Base-by-base conservation (phyloP, 78 protist species). In the Dictyostelium capitatum region DNA sequence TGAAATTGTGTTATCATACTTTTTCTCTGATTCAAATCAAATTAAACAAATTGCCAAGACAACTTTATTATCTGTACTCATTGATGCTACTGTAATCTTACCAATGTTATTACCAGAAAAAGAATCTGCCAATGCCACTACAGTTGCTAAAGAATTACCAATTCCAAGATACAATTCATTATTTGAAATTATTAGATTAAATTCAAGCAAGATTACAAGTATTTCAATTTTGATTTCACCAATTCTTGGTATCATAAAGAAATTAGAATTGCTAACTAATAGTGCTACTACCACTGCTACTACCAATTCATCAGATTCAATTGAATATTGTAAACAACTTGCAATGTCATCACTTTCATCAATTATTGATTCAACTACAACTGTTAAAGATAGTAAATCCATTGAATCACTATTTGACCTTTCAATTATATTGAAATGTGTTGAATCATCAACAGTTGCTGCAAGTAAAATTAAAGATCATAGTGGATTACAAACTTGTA, bases 251-350 rank as follows among this genome's bases (percentile, higher is more conserved):
- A 85, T 72, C 28, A 1, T 85, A 14, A 75, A 72, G 20, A 17
- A 28, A 2, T 32, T 69, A 56, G 46, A 32, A 57, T 43, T 10
- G 6, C 25, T 5, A 4, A 7, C 54, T 1, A 25, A 72, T 46
- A 51, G n/a, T 51, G 54, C 4, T 0, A 23, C 32, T 23, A 46
- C 17, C 20, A 19, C 6, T 9, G 54, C 5, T 10, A 19, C 14
- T 23, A 28, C 43, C 17, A 47, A 30, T 67, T 19, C 19, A 15
- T 17, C 25, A 41, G 79, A 73, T 47, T 47, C 65, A 8, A 46
- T 23, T 11, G 92, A 85, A 62, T 85, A 74, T 48, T 75, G 80
- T 48, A 85, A 85, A 72, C 92, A 85, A 48, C 17, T 85, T 20
- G 51, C 69, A 41, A 19, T 85, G 56, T 12, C 32, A 8, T 69